Conservation (phyloP, 1,139 yeast species). For the Meyerozyma athensensis region DNA sequence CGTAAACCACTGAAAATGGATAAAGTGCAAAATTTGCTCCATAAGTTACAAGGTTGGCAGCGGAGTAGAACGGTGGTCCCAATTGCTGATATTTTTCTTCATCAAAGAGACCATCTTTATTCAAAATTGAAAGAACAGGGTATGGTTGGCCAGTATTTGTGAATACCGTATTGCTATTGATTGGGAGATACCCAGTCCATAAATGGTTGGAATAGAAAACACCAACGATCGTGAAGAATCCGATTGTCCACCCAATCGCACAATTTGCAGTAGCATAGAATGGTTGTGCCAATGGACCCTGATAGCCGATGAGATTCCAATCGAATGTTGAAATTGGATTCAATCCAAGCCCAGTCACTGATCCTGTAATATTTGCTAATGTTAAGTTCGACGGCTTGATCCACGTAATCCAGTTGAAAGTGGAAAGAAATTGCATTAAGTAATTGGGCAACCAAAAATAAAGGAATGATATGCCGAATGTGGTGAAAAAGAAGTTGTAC, state of each 20-base stretch:
- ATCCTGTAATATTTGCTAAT: conserved; percentile 53
- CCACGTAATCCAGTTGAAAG: conserved; percentile 65
- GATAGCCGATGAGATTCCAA: conserved; percentile 33
- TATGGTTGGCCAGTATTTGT: conserved; percentile 45
- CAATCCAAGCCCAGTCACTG: conserved; percentile 46
- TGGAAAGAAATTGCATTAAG: conserved; percentile 44
- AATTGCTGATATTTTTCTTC: conserved; percentile 29
- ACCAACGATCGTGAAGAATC: conserved; percentile 37
- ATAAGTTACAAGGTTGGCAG: conserved; percentile 42
- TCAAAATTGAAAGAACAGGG: conserved; percentile 37
- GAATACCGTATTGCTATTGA: conserved; percentile 44
- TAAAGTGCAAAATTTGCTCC: conserved; percentile 57
- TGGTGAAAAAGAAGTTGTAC: conserved; percentile 42
- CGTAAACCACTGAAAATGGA: conserved; percentile 37
- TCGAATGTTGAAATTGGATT: conserved; percentile 53
- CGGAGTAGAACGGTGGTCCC: conserved; percentile 41
- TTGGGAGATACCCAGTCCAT: conserved; percentile 52
- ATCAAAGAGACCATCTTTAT: conserved; percentile 34
- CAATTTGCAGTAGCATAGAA: conserved; percentile 42
- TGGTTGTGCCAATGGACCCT: conserved; percentile 34
- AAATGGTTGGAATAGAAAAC: conserved; percentile 48
- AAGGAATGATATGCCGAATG: conserved; percentile 32
- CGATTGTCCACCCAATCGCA: conserved; percentile 40
- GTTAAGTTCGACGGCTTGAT: conserved; percentile 50
- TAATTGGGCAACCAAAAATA: conserved; percentile 58